A percentile compares a stretch with the other conserved stretches of the same genome.
Conservation (phyloP, 805 yeast species). For the Scheffersomyces ergatensis region DNA sequence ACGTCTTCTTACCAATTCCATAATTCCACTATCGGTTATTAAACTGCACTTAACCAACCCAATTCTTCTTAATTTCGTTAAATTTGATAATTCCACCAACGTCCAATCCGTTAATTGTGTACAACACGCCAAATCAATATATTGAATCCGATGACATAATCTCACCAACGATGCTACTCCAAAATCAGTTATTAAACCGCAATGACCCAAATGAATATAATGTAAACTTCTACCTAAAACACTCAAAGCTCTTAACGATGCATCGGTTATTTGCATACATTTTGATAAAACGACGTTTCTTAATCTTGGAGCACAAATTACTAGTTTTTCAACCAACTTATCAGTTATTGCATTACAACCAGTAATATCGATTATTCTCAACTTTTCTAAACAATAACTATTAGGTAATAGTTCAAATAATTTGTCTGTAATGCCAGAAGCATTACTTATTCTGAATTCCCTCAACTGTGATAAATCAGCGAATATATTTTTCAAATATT, state of each 20-base stretch:
- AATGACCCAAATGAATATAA: constrained; percentile 91
- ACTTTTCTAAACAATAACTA: constrained; percentile 51
- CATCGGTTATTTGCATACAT: constrained; percentile 83
- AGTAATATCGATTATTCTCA: constrained; percentile 82
- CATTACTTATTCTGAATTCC: constrained; percentile 79
- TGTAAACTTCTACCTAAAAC: constrained; percentile 77
- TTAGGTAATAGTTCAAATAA: constrained; percentile 56
- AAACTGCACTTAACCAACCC: constrained; percentile 90
- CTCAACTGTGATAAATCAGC: constrained; percentile 66
- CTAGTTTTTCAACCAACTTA: constrained; percentile 68
- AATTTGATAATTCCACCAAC: constrained; percentile 67
- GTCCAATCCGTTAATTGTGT: constrained; percentile 83
- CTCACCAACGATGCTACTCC: constrained; percentile 77
- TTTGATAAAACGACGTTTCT: constrained; percentile 88
- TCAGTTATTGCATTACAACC: constrained; percentile 82
- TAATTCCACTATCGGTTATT: constrained; percentile 81
- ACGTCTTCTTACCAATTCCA: constrained; percentile 62
- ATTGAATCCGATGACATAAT: constrained; percentile 80
- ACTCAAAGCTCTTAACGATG: constrained; percentile 68
- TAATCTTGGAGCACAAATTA: constrained; percentile 75
- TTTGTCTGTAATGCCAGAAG: constrained; percentile 64
- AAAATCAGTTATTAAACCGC: constrained; percentile 82
- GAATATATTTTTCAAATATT: constrained; percentile 56
- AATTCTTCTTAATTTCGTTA: constrained; percentile 81
- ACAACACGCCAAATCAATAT: constrained; percentile 94